Evolutionary conservation across 2,329 filamentous ascomycete species (phyloP), one percentile per base, ranked within the genome.

Genomic region (Hypoxylon sp.): DNA sequence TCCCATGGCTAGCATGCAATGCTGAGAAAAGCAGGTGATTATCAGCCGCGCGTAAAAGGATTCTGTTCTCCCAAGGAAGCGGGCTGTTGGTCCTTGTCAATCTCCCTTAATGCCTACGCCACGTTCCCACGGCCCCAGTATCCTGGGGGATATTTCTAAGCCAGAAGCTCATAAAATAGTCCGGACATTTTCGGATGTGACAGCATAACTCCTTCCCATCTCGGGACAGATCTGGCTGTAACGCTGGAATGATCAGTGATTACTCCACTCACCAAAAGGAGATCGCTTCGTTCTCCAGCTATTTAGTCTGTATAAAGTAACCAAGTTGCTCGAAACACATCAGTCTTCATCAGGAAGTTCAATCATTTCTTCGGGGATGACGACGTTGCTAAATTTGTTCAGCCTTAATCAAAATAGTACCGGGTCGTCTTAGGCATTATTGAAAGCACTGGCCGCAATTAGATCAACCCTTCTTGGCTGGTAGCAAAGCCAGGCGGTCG

Each of bases 21-120:
- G 55, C 63, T 62, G 35, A 63, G 51, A 65, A 66, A 19, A 60
- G 63, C 59, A 69, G 60, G 58, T 71, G 66, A 67, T 47, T 58
- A 54, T 51, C 51, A 63, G 33, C 42, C 13, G 59, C 60, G 54
- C 44, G 53, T 44, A 39, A 29, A 67, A 59, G 66, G 58, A 69
- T 67, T 63, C 44, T 59, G 53, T 52, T 35, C 48, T 57, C 33
- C 53, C n/a, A 61, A 61, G 51, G 47, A 66, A 59, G 48, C 53
- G 54, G 42, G 37, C 35, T 59, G 55, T 66, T 50, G 46, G 55
- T 48, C 59, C 66, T 66, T 64, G 44, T 54, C 44, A 66, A 66
- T 60, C 50, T 69, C 63, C 48, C 19, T 42, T 48, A 44, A 35
- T 63, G 69, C 57, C 58, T 63, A 63, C 66, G 66, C 69, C 60